phyloP scores from a whole-genome alignment of 139 green algal genomes.

The Chlorella sp. region DNA sequence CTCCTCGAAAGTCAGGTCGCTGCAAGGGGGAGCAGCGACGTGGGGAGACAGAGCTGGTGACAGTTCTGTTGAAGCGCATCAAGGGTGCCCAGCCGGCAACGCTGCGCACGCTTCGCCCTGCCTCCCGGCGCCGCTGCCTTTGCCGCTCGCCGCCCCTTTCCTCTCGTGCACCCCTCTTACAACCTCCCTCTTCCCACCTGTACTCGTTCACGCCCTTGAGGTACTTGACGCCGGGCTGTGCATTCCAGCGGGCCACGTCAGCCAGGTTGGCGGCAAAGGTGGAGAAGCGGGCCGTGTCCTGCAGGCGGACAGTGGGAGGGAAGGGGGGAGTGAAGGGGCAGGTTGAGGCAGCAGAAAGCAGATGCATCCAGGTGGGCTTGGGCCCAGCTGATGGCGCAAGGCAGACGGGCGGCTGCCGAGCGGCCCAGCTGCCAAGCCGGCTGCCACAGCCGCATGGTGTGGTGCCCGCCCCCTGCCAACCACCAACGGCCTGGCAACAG shows the following conservation, averaged over 20 bases:
- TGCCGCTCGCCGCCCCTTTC: too few species aligned
- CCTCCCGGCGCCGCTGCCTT: background rate
- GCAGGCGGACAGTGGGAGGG: background rate
- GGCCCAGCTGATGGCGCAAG: background rate
- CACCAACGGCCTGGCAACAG: background rate
- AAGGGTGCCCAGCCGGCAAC: background rate
- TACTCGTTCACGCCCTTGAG: background rate
- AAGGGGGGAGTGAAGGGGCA: background rate
- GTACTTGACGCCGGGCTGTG: background rate
- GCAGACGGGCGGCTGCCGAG: background rate
- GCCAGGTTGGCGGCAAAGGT: background rate
- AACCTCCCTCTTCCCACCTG: background rate
- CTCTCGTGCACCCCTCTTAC: background rate
- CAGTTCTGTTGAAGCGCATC: background rate
- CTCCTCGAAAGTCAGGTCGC: background rate
- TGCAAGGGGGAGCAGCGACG: background rate
- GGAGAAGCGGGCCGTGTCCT: background rate
- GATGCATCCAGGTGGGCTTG: background rate
- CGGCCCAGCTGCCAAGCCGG: background rate
- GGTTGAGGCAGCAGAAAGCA: background rate
- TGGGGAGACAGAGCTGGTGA: background rate
- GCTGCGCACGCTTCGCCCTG: background rate
- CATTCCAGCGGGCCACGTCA: background rate
- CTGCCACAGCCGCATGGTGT: background rate
- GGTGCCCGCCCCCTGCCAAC: background rate